Percentiles rank a stretch among this genome's conserved stretches.
Conservation (phyloP, 495 filamentous ascomycete species). For the Pseudevernia furfuracea region DNA sequence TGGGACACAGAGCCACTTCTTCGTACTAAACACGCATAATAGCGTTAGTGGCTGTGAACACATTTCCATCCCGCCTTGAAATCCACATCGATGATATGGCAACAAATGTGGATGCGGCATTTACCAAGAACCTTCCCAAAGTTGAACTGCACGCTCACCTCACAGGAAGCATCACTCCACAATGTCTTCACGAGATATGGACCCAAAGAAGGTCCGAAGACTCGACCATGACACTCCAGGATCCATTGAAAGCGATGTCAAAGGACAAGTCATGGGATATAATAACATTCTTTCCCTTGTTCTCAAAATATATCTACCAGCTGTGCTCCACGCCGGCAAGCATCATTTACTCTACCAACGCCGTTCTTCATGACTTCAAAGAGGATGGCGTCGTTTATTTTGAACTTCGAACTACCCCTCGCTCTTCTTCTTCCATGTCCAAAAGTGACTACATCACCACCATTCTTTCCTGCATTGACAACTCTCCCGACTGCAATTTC, state of each 20-base stretch:
- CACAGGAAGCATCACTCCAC: slow-evolving; percentile 67
- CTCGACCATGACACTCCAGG: slow-evolving; percentile 47
- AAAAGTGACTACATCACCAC: slow-evolving; percentile 57
- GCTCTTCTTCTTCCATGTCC: slow-evolving; percentile 49
- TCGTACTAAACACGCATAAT: neutral
- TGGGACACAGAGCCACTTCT: neutral
- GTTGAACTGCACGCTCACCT: slow-evolving; percentile 75
- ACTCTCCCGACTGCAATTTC: slow-evolving; percentile 32
- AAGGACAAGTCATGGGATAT: slow-evolving; percentile 39
- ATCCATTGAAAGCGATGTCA: slow-evolving; percentile 63
- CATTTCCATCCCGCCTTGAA: neutral
- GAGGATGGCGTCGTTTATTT: slow-evolving; percentile 69
- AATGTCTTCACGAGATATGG: slow-evolving; percentile 74
- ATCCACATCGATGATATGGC: neutral
- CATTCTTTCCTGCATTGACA: slow-evolving; percentile 51
- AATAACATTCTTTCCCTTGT: slow-evolving; percentile 66
- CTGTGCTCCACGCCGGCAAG: slow-evolving; percentile 53
- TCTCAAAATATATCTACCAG: slow-evolving; percentile 69
- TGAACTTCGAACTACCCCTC: slow-evolving; percentile 75
- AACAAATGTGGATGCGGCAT: neutral
- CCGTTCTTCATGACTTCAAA: slow-evolving; percentile 64
- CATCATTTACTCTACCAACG: slow-evolving; percentile 54
- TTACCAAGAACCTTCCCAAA: slow-evolving; percentile 3
- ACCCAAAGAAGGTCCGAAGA: slow-evolving; percentile 43
- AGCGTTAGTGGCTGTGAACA: neutral